Base-by-base conservation (phyloP, 139 green algal species). In the Tetraselmis striata region DNA sequence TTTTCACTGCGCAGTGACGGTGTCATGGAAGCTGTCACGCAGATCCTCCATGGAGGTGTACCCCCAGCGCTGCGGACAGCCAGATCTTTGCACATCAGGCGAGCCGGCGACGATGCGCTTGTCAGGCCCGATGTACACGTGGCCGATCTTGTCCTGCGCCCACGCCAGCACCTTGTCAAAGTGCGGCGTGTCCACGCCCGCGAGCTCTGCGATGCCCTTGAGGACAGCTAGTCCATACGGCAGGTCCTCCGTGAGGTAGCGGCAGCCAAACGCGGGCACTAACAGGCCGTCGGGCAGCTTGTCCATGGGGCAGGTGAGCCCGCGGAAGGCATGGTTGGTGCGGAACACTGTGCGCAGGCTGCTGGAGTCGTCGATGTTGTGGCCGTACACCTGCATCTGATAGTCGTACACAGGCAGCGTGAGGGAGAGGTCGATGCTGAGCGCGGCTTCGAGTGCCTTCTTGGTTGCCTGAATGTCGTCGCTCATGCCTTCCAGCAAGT, bases 221-320 rank as follows among this genome's bases (percentile, higher is more conserved):
- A 82, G 30, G 0, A 32, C 32, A 32, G 77, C 79, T 32, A 82
- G 79, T 24, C 79, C 79, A 32, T 29, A 82, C 5, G 79, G 79
- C 27, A 82, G 45, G 79, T 82, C 79, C 79, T 82, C 79, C 30
- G 79, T 59, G 30, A 82, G 58, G 32, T 77, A 77, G 32, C 45
- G 29, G 32, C n/a, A 74, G 30, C 29, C 30, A 32, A 77, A 77
- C 32, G 76, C 79, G 23, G 79, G 79, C 45, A 82, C 45, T 32
- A 28, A 77, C 11, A 29, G 29, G 79, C 79, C 79, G 32, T 26
- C 59, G 0, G 45, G n/a, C 2, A 30, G 29, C 26, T 28, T 24
- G 24, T 59, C 77, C 45, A 77, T 77, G 27, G 79, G 79, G 58
- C 77, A 32, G 25, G 28, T 76, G 0, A 77, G 28, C 30, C 59